These are phyloP conservation scores for Diutina mesorugosa DNA, from an alignment of 1,139 yeast genomes.

Conservation along the genomic window DNA sequence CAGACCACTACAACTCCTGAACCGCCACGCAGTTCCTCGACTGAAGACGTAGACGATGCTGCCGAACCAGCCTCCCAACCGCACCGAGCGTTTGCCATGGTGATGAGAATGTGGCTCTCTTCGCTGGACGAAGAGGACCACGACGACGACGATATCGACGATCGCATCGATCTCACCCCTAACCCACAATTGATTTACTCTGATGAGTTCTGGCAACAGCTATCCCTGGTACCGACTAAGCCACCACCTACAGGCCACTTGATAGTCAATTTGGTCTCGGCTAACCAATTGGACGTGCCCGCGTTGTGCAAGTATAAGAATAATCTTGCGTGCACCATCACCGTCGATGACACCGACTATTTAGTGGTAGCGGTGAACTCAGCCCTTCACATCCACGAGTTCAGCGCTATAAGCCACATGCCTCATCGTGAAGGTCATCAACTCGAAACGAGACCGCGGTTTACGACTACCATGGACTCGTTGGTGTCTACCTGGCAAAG, in stretches of 20 bases:
- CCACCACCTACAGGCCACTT: neutral
- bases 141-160: neutral
- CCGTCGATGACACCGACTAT: constrained; percentile 8
- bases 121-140: neutral
- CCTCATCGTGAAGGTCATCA: constrained; percentile 13
- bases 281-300: neutral
- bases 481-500: constrained; percentile 34
- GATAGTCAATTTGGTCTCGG: neutral
- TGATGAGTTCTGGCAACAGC: neutral
- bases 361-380: constrained; percentile 19
- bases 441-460: constrained; percentile 27
- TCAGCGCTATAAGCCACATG: constrained; percentile 12
- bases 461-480: constrained; percentile 25
- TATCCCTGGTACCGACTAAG: neutral
- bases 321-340: constrained; percentile 4
- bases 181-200: neutral
- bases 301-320: constrained; percentile 6
- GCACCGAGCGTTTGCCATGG: neutral
- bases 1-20: neutral
- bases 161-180: neutral
- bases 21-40: neutral
- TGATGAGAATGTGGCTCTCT: neutral
- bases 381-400: constrained; percentile 16
- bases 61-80: neutral
- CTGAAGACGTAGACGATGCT: neutral